phyloP scores from a whole-genome alignment of 2,329 filamentous ascomycete genomes.

The Mollisia scopiformis region DNA sequence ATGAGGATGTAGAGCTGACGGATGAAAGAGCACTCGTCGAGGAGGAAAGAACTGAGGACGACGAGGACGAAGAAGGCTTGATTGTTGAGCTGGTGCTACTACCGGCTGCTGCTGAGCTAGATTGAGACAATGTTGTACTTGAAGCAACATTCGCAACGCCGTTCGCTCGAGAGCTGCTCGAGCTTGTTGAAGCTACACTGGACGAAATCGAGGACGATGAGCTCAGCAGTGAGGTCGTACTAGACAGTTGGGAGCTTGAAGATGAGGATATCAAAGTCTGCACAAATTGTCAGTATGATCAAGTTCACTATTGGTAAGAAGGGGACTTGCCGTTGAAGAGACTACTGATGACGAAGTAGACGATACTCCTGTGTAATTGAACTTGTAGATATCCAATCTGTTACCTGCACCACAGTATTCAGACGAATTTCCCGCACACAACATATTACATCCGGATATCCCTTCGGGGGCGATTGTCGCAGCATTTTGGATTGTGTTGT shows the following conservation, averaged over 20 bases:
- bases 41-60: too few relatives aligned
- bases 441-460: conserved; percentile 28
- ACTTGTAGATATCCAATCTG: conserved; percentile 13
- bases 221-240: not conserved
- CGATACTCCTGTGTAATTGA: not conserved
- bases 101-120: not conserved
- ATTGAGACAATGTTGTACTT: not conserved
- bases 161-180: not conserved
- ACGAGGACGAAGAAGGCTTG: too few relatives aligned
- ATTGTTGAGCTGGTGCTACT: not conserved
- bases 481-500: conserved; percentile 12
- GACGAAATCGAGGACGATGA: not conserved
- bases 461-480: conserved; percentile 13
- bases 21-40: not conserved
- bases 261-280: not conserved
- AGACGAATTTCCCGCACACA: conserved; percentile 21
- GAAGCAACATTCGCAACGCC: not conserved
- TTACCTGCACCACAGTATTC: conserved; percentile 27
- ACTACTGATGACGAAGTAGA: not conserved
- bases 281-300: not conserved
- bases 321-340: not conserved
- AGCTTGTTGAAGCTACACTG: not conserved
- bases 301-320: not conserved
- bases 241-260: not conserved
- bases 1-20: conserved; percentile 5